Conservation (phyloP, 768 basidiomycete genomes). For the Steccherinum ochraceum region DNA sequence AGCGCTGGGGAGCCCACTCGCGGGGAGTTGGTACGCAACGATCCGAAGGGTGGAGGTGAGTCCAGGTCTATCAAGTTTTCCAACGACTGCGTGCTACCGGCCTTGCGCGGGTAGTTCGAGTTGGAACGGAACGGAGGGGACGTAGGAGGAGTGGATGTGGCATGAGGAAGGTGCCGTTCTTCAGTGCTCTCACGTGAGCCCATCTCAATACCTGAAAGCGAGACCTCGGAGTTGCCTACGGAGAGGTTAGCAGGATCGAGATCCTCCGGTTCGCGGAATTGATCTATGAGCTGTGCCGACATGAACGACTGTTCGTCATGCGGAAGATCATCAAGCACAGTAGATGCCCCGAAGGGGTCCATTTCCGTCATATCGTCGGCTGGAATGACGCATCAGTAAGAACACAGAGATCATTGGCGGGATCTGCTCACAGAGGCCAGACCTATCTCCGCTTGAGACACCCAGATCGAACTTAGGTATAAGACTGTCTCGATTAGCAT, state of each 20-base stretch:
- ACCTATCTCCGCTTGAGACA: background rate
- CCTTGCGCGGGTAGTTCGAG: background rate
- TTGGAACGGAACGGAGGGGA: slow-evolving; percentile 3
- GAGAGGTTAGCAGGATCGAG: slow-evolving; percentile 15
- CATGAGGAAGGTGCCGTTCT: background rate
- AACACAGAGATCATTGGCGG: slow-evolving; percentile 1
- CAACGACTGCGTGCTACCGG: background rate
- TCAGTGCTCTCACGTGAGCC: too few relatives aligned
- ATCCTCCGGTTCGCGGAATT: background rate
- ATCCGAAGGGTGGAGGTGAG: background rate
- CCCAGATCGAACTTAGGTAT: slow-evolving; percentile 29
- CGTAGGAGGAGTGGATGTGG: slow-evolving; percentile 7
- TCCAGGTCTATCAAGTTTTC: background rate
- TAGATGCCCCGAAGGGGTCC: slow-evolving; percentile 21
- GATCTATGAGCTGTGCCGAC: slow-evolving; percentile 12
- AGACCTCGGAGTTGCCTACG: slow-evolving; percentile 32
- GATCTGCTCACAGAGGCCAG: background rate
- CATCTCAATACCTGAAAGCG: slow-evolving; percentile 23
- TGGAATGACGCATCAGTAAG: background rate
- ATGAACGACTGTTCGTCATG: slow-evolving; percentile 21
- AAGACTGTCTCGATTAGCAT: slow-evolving; percentile 22
- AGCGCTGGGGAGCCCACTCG: slow-evolving; percentile 10
- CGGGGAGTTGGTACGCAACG: slow-evolving; percentile 2
- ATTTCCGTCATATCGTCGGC: slow-evolving; percentile 11
- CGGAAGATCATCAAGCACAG: slow-evolving; percentile 21